Evolutionary conservation across 345 rosid species (phyloP), one percentile per base, ranked within the genome.

Genomic region (Limnanthes douglasii): DNA sequence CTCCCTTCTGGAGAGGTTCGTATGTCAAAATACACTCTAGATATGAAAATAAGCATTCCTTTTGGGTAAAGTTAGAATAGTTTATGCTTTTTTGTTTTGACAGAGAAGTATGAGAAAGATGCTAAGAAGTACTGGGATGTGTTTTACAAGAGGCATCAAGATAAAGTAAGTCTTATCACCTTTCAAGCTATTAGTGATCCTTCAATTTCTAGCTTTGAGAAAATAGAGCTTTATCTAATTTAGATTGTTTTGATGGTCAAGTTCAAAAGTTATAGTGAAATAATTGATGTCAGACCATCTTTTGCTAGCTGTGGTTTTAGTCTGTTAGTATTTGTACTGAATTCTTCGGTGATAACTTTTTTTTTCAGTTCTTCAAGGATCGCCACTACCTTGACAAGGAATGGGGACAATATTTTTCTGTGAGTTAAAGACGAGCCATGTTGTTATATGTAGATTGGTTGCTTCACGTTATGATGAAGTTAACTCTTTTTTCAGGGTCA

Each of bases 301-400:
- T 15, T 28, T 1, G 4, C 13, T 28, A 15, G 14, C 4, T 9
- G 32, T 4, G 1, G 3, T 28, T n/a, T 28, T 2, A 26, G 30
- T 17, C 14, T 48, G 5, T 9, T 16, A 15, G 8, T 16, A 17
- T 8, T 26, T 30, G 29, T 36, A 8, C 11, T 40, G 22, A 7
- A 16, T 40, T 9, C 3, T 8, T n/a, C 18, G 1, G 6, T 33
- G 16, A 14, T 31, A 18, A 15, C 29, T 1, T 33, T 32, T 17
- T 58, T 46, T n/a, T 18, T 49, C 62, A 78, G 94, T 86, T 86
- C 57, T 86, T 86, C 56, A 86, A 86, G 55, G 96, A 86, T 56
- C 74, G 94, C 38, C 96, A 81, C 57, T 86, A 86, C 65, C 53
- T 86, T 76, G 86, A 81, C 49, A 86, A 86, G 71, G 96, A 86